Base-by-base conservation (phyloP, 2,329 filamentous ascomycete species). In the Xylariaceae sp. region DNA sequence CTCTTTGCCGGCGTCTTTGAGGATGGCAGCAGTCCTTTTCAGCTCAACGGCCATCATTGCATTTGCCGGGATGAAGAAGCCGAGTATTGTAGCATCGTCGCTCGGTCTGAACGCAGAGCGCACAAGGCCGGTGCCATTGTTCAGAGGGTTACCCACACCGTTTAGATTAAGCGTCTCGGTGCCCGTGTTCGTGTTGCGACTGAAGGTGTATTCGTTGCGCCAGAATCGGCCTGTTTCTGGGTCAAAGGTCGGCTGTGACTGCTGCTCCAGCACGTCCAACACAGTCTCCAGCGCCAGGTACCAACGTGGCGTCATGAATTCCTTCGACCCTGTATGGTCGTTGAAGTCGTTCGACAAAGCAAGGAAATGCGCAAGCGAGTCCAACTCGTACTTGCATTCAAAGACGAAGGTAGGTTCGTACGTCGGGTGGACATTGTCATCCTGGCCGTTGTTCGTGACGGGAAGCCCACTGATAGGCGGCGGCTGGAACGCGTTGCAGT, bases 361-460 rank as follows among this genome's bases (percentile, higher is more conserved):
- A 5, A 99, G 81, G 72, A 99, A 99, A 70, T 96, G 89, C 0
- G 93, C 95, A 0, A 99, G 81, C 7, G 93, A 97, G 75, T 99
- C 95, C 20, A 99, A 86, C 77, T 99, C 95, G 74, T 98, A 99
- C 75, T 99, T 99, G 84, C 95, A 99, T 75, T 99, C 95, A 63
- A 97, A 99, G 2, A 99, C 95, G 47, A 87, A 84, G 0, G 81
- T 84, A 0, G 89, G 89, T 68, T 98, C 92, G 70, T 96, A 98
- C 0, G 81, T 80, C 0, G 95, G 95, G 66, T 96, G 91, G 0
- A 99, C 95, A 7, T 71, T 75, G 69, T 99, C 95, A 19, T 88
- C 83, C 71, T 96, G 90, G 2, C 90, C 90, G 67, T 93, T 96
- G 65, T 84, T 82, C 16, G 87, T 88, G 5, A 88, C 79, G 2